These are phyloP conservation scores for Butyriboletus loyo DNA, from an alignment of 768 basidiomycete genomes.

Conservation along the genomic window DNA sequence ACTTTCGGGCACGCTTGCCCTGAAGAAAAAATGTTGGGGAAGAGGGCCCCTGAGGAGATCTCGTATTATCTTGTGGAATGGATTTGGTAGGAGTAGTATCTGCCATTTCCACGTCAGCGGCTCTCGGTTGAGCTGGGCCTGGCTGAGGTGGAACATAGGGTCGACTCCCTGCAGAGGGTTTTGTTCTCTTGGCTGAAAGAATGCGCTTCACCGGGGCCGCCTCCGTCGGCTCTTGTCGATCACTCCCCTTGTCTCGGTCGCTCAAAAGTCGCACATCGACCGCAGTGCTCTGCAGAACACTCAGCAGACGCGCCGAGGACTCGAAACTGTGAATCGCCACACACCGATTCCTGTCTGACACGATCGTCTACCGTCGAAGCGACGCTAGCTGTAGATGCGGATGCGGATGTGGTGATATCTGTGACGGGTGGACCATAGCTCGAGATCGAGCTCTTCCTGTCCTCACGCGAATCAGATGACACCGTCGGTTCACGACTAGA, in stretches of 20 bases:
- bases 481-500: conserved; percentile 7
- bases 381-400: neutral
- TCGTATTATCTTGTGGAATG: neutral
- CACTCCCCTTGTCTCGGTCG: neutral
- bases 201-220: neutral
- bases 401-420: neutral
- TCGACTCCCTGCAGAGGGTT: neutral
- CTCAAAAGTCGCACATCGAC: neutral
- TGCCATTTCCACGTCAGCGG: conserved; percentile 7
- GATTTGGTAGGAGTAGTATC: neutral
- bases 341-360: conserved; percentile 9
- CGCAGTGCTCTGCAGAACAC: neutral
- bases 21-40: neutral
- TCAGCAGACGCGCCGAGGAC: conserved; percentile 1
- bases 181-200: neutral
- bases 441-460: neutral
- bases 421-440: neutral
- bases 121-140: neutral
- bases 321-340: neutral
- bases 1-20: neutral
- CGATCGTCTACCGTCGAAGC: neutral
- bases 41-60: neutral
- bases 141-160: neutral
- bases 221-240: neutral
- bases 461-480: conserved; percentile 4